Evolutionary conservation across 108 stramenopile species (phyloP), one percentile per base, ranked within the genome.

Genomic region (Pseudonitzschia delicatissima): DNA sequence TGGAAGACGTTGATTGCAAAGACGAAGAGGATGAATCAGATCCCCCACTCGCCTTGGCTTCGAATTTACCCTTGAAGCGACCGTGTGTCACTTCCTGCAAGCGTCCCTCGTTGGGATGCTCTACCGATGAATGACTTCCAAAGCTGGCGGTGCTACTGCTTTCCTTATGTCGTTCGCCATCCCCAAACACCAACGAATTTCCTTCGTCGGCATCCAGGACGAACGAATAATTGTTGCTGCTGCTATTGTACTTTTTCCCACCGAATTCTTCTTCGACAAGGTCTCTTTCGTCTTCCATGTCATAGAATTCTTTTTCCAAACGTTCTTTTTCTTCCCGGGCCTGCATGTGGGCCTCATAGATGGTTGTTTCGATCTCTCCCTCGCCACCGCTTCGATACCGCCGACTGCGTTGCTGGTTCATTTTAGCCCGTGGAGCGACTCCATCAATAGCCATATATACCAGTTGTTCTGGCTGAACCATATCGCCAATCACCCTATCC

Each of bases 361-460:
- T 84, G 35, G 79, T 80, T 9, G 67, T 76, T 72, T 95, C 93
- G 69, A 95, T 91, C 68, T 87, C 82, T 20, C 82, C 74, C 72
- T 97, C 97, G 45, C 78, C 82, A 2, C 95, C 94, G 57, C 84
- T 80, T 18, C 96, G 86, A 71, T 97, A 98, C n/a, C 99, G 86
- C 36, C 99, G 84, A 50, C 82, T 78, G 7, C 99, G 92, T 80
- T 99, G 99, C 64, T 99, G 99, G 83, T 99, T 99, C 77, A 98
- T 76, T 66, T 99, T 99, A 8, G 99, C 99, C 8, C 99, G 78
- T 5, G 99, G 99, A 12, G 99, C 99, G 3, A 97, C 96, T 42
- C 99, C 99, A 69, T 99, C 99, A 71, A 99, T 91, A 21, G 99
- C 97, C 64, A 99, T 76, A 69, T 92, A 98, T 1, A 99, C 80